phyloP scores from a whole-genome alignment of 371 early-diverging fungal species.

The Syncephalastrum monosporum region DNA sequence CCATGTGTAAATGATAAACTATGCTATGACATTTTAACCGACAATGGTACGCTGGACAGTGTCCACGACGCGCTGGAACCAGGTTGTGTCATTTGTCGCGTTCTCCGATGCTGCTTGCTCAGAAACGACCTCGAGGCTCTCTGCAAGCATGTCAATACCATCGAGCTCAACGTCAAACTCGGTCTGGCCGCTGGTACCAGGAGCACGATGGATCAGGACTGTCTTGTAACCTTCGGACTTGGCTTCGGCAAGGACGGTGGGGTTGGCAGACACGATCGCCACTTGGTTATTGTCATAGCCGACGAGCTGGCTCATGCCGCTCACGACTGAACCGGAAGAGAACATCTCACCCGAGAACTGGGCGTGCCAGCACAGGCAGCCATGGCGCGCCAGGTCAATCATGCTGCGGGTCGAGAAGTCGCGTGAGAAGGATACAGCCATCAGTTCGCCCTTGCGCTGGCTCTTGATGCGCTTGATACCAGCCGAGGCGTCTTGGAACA shows the following conservation, averaged over 20 bases:
- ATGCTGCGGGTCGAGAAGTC: conserved; percentile 36
- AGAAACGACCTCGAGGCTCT: conserved; percentile 38
- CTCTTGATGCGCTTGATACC: conserved; percentile 40
- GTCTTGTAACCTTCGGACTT: conserved; percentile 32
- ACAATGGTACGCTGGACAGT: conserved; percentile 20
- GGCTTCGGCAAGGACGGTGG: conserved; percentile 28
- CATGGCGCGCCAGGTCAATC: conserved; percentile 38
- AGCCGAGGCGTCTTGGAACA: conserved; percentile 31
- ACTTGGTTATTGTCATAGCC: conserved; percentile 27
- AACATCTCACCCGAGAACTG: conserved; percentile 43
- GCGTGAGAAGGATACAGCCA: conserved; percentile 35
- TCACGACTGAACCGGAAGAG: conserved; percentile 21
- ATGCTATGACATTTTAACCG: conserved; percentile 10
- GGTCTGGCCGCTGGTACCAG: neutral
- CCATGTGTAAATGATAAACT: neutral
- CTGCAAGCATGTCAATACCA: conserved; percentile 41
- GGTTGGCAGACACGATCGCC: conserved; percentile 40
- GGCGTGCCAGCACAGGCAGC: conserved; percentile 46
- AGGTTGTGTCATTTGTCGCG: conserved; percentile 14
- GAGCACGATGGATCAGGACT: conserved; percentile 28
- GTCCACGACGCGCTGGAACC: conserved; percentile 41
- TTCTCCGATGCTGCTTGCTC: conserved; percentile 25
- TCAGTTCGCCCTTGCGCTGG: conserved; percentile 19
- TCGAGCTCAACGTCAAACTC: conserved; percentile 31
- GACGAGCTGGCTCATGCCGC: conserved; percentile 24